Base-by-base conservation (phyloP, 192 early-diverging fungal species). In the Podila verticillata region DNA sequence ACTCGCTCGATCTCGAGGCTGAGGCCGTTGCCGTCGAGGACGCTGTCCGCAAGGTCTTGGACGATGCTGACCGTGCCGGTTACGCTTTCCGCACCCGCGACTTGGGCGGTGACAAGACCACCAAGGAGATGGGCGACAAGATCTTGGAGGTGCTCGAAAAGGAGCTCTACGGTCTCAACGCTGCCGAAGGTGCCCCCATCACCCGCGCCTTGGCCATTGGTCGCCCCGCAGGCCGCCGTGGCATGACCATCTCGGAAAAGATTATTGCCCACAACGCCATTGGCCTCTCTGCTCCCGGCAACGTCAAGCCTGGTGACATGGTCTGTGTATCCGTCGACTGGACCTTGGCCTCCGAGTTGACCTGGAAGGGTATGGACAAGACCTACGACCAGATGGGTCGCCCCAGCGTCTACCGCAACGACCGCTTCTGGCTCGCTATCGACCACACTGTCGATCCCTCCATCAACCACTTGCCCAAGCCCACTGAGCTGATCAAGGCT, bases 1-100 rank as follows among this genome's bases (percentile, higher is more conserved):
- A 98, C 88, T 98, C 97, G 47, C 88, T 99, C 72, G 92, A 91
- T 71, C 83, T 97, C 82, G 93, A 95, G 72, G 83, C 86, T 64
- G 97, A 99, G 84, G 97, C 97, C 63, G 89, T 91, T 68, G 94
- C 95, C 19, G 74, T 99, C 48, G 98, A 99, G 87, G 88, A 91
- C 36, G 96, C 97, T 49, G 97, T 98, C 28, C 91, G 92, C 70
- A 87, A 91, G 61, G 97, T 98, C 39, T 87, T 99, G 66, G 97
- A 99, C 84, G 93, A 90, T 70, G 83, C 86, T 64, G 84, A 92
- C 65, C 78, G 82, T 69, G 88, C 90, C 56, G 90, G 90, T 44
- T 89, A 89, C 60, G 87, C 86, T 34, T 88, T 96, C 84, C 91
- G 96, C 70, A 98, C 98, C 15, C 92, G 89, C 64, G 98, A 99